Conservation (phyloP, 257 asterid genomes). For the Phtheirospermum japonicum region DNA sequence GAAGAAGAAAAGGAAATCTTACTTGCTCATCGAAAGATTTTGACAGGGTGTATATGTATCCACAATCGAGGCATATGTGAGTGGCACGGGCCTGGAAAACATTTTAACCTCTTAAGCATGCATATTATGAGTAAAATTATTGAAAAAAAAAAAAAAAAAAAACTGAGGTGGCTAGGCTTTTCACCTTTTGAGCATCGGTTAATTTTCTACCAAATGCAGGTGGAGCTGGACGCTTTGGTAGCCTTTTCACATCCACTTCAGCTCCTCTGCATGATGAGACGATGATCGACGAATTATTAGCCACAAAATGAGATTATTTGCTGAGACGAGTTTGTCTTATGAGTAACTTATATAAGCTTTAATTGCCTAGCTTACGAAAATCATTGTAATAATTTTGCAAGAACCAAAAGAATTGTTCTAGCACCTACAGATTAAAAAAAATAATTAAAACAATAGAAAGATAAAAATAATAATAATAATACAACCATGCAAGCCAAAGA, state of each 20-base stretch:
- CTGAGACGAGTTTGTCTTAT: too few species aligned
- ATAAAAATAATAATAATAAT: too few species aligned
- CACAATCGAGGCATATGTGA: constrained; percentile 97
- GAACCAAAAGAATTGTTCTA: not conserved
- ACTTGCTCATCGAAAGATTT: constrained; percentile 92
- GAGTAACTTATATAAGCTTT: too few species aligned
- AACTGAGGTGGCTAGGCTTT: constrained; percentile 1
- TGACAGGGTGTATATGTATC: constrained; percentile 75
- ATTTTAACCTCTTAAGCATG: not conserved
- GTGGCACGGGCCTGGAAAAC: constrained; percentile 75
- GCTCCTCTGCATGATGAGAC: constrained; percentile 56
- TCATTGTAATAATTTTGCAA: too few species aligned
- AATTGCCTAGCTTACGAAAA: not conserved
- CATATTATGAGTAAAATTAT: not conserved
- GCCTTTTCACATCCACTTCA: constrained; percentile 79
- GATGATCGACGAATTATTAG: not conserved
- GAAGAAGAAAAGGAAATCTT: constrained; percentile 1
- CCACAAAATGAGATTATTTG: too few species aligned
- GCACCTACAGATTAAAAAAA: not conserved
- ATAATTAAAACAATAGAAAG: too few species aligned
- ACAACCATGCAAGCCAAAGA: too few species aligned
- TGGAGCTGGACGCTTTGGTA: constrained; percentile 93
- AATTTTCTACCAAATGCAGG: constrained; percentile 90
- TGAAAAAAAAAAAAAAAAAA: not conserved
- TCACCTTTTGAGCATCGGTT: constrained; percentile 83